phyloP scores from a whole-genome alignment of 108 stramenopile genomes.

The Fragilariopsis cylindrus region DNA sequence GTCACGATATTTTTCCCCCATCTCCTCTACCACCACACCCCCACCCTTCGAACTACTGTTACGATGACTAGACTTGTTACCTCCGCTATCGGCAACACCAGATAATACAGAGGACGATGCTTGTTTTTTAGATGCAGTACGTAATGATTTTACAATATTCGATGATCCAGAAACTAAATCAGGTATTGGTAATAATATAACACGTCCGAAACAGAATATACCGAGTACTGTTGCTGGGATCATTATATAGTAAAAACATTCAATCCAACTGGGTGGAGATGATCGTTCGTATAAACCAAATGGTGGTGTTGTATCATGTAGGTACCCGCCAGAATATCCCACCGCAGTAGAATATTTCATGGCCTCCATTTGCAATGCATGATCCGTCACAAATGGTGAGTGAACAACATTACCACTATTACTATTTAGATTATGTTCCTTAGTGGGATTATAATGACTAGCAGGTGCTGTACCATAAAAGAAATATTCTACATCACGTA shows the following conservation, averaged over 20 bases:
- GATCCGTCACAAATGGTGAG: neutral
- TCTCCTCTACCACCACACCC: neutral
- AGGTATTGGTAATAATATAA: constrained; percentile 62
- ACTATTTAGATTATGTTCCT: too few species aligned
- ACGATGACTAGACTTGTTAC: neutral
- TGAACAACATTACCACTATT: neutral
- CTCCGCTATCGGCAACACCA: neutral
- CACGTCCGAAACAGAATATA: constrained; percentile 51
- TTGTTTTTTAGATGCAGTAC: constrained; percentile 59
- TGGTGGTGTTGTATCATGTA: neutral
- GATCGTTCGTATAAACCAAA: constrained; percentile 26
- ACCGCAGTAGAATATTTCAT: neutral
- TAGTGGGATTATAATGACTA: neutral
- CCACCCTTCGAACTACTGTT: neutral
- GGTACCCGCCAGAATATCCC: neutral
- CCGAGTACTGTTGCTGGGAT: constrained; percentile 8
- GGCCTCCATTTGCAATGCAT: neutral
- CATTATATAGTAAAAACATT: constrained; percentile 26
- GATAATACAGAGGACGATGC: constrained; percentile 3
- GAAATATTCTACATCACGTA: constrained; percentile 1
- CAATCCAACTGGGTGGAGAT: constrained; percentile 23
- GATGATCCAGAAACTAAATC: constrained; percentile 67
- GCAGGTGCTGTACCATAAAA: neutral
- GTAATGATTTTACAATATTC: constrained; percentile 14
- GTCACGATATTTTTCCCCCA: constrained; percentile 36